A percentile compares a stretch with the other conserved stretches of the same genome.
Conservation (phyloP, 2,329 filamentous ascomycete genomes). For the Trichophyton schoenleinii region DNA sequence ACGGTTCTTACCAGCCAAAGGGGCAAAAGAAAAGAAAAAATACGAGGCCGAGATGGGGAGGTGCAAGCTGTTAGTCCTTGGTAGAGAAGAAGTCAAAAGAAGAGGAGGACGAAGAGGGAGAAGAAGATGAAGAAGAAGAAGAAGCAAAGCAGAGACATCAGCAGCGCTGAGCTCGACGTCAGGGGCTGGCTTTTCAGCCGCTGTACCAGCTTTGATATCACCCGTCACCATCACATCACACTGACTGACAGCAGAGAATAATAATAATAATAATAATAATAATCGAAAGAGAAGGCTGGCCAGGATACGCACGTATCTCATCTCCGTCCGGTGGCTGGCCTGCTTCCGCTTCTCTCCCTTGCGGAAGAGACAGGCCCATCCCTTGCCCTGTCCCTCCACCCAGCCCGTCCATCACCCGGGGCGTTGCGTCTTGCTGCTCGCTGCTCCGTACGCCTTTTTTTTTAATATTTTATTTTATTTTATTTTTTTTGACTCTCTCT, state of each 20-base stretch:
- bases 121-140: neutral
- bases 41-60: neutral
- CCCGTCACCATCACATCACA: too few relatives aligned
- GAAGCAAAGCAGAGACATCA: neutral
- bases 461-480: too few relatives aligned
- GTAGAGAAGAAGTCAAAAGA: neutral
- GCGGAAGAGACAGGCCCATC: neutral
- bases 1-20: neutral
- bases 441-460: too few relatives aligned
- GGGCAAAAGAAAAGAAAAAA: conserved; percentile 1
- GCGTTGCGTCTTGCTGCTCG: neutral
- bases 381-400: too few relatives aligned
- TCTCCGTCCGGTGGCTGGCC: neutral
- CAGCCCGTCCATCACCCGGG: neutral
- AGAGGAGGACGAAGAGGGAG: too few relatives aligned
- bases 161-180: neutral
- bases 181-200: too few relatives aligned
- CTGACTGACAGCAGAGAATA: too few relatives aligned
- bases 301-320: neutral
- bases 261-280: too few relatives aligned
- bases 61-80: too few relatives aligned
- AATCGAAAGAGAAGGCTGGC: neutral
- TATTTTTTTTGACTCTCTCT: too few relatives aligned
- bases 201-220: too few relatives aligned
- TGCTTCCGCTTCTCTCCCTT: too few relatives aligned